phyloP scores from a whole-genome alignment of 2,329 filamentous ascomycete genomes.

The Colletotrichum cordylinicola region DNA sequence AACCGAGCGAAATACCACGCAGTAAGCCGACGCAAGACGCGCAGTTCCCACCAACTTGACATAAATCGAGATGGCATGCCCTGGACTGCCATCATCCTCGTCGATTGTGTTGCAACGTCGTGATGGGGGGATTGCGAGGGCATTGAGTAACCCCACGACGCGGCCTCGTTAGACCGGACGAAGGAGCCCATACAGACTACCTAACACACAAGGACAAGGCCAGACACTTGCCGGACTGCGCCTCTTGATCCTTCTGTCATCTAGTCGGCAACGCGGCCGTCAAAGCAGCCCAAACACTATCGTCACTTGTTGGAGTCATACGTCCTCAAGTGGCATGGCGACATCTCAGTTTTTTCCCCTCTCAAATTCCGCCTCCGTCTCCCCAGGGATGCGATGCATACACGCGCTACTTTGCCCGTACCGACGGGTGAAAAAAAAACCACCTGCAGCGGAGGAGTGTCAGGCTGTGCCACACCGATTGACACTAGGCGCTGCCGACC shows the following conservation, averaged over 20 bases:
- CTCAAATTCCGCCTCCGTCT: not conserved
- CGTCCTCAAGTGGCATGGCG: not conserved
- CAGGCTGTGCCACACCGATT: slow-evolving; percentile 14
- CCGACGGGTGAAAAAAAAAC: not conserved
- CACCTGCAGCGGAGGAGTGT: not conserved
- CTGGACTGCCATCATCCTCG: not conserved
- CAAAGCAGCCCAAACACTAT: not conserved
- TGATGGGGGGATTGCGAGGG: not conserved
- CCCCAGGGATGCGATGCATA: not conserved
- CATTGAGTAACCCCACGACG: not conserved
- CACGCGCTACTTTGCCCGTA: not conserved
- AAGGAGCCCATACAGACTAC: not conserved
- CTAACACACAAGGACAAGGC: not conserved
- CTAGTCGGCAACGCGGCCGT: not conserved
- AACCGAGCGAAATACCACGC: not conserved
- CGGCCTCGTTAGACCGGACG: not conserved
- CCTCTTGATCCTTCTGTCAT: not conserved
- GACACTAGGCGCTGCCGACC: slow-evolving; percentile 5
- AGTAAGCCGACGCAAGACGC: slow-evolving; percentile 6
- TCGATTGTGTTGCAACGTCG: not conserved
- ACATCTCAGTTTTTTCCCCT: not conserved
- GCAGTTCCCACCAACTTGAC: not conserved
- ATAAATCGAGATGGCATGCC: not conserved
- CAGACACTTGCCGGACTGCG: not conserved
- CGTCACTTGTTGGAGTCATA: not conserved